A percentile compares a stretch with the other conserved stretches of the same genome.
Conservation (phyloP, 805 yeast species). For the Wickerhamomyces sydowiorum region DNA sequence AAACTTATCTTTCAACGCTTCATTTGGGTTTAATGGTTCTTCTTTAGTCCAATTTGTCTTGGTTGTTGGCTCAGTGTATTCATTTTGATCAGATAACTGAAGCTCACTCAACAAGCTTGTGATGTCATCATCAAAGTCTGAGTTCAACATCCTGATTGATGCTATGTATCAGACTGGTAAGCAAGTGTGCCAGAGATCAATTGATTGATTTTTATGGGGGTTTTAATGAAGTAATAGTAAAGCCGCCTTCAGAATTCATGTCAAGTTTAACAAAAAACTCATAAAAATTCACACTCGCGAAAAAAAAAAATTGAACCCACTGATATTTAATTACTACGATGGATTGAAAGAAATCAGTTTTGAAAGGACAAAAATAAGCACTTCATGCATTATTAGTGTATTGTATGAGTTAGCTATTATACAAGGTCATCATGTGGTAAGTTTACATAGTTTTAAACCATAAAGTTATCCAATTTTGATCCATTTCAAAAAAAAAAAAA, state of each 20-base stretch:
- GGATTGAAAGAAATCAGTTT: neutral
- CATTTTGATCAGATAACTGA: neutral
- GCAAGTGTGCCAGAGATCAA: too few species aligned
- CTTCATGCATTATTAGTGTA: neutral
- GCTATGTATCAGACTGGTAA: too few species aligned
- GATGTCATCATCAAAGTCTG: conserved; percentile 13
- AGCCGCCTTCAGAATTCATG: too few species aligned
- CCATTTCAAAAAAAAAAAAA: neutral
- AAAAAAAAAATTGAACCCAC: neutral
- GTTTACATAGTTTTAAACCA: neutral
- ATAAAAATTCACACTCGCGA: too few species aligned
- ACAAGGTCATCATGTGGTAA: neutral
- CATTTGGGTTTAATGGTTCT: conserved; percentile 3
- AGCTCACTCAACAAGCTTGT: conserved; percentile 3
- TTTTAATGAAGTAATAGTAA: too few species aligned
- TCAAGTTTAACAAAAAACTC: too few species aligned
- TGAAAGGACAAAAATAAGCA: neutral
- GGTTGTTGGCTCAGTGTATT: neutral
- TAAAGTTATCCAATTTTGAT: too few species aligned
- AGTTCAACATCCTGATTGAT: conserved; percentile 12
- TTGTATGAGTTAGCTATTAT: neutral
- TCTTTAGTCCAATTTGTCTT: conserved; percentile 1
- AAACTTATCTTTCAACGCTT: conserved; percentile 32
- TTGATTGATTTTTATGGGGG: neutral
- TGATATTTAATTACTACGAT: neutral